Evolutionary conservation across 768 basidiomycete genomes (phyloP).

Genomic region (Naganishia onofrii): DNA sequence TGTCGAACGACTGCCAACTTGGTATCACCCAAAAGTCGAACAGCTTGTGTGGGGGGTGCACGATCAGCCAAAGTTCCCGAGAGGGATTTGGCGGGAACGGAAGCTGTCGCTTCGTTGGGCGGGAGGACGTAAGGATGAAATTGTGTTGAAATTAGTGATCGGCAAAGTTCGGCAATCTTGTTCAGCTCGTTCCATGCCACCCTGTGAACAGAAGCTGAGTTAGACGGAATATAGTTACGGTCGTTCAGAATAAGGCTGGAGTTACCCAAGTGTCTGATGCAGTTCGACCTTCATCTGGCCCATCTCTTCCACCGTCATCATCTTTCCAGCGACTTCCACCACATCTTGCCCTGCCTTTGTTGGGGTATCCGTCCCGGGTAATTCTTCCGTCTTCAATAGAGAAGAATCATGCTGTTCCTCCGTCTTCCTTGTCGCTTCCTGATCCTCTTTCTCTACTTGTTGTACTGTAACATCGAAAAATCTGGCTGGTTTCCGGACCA

Average conservation of each 20-base stretch:
- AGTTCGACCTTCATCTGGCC: constrained; percentile 26
- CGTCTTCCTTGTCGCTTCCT: background rate
- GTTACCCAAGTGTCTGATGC: constrained; percentile 12
- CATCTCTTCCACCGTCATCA: constrained; percentile 29
- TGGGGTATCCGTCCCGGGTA: background rate
- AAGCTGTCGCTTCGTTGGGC: constrained; percentile 5
- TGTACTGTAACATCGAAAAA: constrained; percentile 23
- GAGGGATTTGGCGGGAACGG: constrained; percentile 25
- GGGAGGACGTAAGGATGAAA: constrained; percentile 24
- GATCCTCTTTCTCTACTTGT: constrained; percentile 7
- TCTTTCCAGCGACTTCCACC: constrained; percentile 1
- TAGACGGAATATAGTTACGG: no score
- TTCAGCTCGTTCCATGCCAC: constrained; percentile 30
- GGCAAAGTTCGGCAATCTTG: constrained; percentile 27
- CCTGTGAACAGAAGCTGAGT: constrained; percentile 13
- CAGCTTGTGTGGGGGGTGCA: constrained; percentile 7
- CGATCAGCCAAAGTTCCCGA: background rate
- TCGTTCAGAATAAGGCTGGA: no score
- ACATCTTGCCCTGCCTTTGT: background rate
- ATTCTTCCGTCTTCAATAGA: background rate
- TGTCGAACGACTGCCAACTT: constrained; percentile 14
- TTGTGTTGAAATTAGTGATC: constrained; percentile 20
- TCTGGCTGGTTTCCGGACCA: constrained; percentile 22
- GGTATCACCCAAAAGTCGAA: background rate
- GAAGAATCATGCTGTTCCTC: background rate